Evolutionary conservation across 345 rosid species (phyloP), one percentile per base, ranked within the genome.

Genomic region (Dimocarpus longan): DNA sequence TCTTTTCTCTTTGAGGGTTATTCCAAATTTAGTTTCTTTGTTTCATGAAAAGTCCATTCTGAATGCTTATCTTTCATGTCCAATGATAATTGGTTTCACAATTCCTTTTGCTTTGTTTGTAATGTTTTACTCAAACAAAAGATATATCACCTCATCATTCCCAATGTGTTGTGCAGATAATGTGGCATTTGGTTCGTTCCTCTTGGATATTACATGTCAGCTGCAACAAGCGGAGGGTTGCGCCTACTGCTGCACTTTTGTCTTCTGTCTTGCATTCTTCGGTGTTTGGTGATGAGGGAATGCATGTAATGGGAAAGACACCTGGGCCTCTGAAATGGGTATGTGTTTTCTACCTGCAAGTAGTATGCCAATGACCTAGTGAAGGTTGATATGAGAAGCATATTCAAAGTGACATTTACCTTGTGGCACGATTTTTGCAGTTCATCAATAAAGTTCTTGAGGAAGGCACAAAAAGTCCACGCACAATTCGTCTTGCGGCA

Each of bases 301-400:
- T 95, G 99, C 99, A 95, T 85, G 69, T 82, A 75, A 76, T 63
- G 74, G 86, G 84, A 52, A 79, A 85, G 82, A 86, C 62, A 48
- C 83, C 88, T 71, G 98, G 98, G 70, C 98, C 99, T 48, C 84
- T 95, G 80, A 95, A 92, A 83, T 95, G 98, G 99, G 99, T 95
- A 71, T 66, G 90, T 77, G 62, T 32, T 76, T 79, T 81, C 74
- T 82, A 43, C 70, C 63, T 68, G n/a, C 15, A n/a, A 70, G 40
- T 65, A 46, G 75, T 64, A 15, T 50, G 26, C 19, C 39, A 40
- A 66, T 66, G 50, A 22, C 39, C 48, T 39, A n/a, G 0, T 12
- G 26, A 0, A 76, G 59, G 15, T 44, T 68, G 18, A 16, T 24
- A n/a, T 39, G 9, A 8, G 32, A 42, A 37, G 16, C 32, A 54